Conservation (phyloP, 495 filamentous ascomycete species). For the Hyaloscypha finlandica region DNA sequence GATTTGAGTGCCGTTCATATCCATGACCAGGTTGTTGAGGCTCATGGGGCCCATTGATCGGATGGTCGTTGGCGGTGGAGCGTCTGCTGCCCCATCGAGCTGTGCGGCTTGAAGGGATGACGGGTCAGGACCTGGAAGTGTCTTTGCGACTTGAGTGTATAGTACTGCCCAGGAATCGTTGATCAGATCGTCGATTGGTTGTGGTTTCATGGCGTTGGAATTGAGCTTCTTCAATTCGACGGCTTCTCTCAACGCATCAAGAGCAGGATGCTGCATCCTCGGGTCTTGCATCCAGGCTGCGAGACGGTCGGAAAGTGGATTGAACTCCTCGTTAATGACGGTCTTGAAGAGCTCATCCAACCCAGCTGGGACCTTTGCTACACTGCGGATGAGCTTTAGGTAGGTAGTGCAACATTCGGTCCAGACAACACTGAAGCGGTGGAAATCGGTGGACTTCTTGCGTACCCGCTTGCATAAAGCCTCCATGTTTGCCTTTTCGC, state of each 20-base stretch:
- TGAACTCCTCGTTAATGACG: slow-evolving; percentile 80
- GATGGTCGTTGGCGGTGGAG: slow-evolving; percentile 5
- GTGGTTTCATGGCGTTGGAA: slow-evolving; percentile 77
- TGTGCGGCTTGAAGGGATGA: slow-evolving; percentile 32
- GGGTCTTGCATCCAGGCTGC: slow-evolving; percentile 46
- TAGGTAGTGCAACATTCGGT: slow-evolving; percentile 74
- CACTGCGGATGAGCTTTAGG: slow-evolving; percentile 71
- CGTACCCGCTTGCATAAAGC: slow-evolving; percentile 78
- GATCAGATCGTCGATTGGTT: slow-evolving; percentile 85
- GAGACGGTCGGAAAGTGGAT: slow-evolving; percentile 52
- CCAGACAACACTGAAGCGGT: slow-evolving; percentile 85
- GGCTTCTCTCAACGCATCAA: slow-evolving; percentile 80
- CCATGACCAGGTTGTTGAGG: slow-evolving; percentile 53
- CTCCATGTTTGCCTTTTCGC: slow-evolving; percentile 80
- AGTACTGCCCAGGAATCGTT: slow-evolving; percentile 84
- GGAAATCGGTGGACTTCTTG: slow-evolving; percentile 80
- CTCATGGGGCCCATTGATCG: slow-evolving; percentile 45
- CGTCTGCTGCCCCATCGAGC: slow-evolving; percentile 23
- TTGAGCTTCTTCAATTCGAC: slow-evolving; percentile 92
- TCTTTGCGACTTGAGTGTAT: slow-evolving; percentile 55
- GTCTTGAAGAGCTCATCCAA: slow-evolving; percentile 80
- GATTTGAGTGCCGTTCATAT: slow-evolving; percentile 34
- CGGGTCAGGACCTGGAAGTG: slow-evolving; percentile 35
- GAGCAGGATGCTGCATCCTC: slow-evolving; percentile 43
- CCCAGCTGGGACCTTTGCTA: slow-evolving; percentile 62